Evolutionary conservation across 139 green algal species (phyloP), one percentile per base, ranked within the genome.

Genomic region (Picochlorum sp.): DNA sequence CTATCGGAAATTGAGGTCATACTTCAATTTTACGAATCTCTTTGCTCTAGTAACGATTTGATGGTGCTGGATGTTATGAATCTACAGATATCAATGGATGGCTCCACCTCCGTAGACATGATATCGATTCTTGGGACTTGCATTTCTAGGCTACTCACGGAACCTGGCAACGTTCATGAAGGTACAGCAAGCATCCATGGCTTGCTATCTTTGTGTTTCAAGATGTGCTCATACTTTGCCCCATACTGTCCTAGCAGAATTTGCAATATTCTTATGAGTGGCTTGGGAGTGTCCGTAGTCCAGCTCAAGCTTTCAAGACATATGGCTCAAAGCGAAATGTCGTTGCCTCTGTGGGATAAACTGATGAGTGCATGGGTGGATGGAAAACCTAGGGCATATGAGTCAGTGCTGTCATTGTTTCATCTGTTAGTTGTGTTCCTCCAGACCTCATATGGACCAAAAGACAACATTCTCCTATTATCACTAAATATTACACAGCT

Each of bases 221-320:
- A 54, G 47, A 20, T 54, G n/a, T 54, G 47, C 47, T 54, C 47
- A 26, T 54, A 54, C 47, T 54, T 54, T 54, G 47, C 47, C n/a
- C 47, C 47, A 24, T 54, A 54, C n/a, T 54, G n/a, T 54, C 47
- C 47, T 13, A 54, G 6, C 16, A 54, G n/a, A 54, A 13, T 54
- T 26, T 13, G 16, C 2, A 20, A 54, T 26, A 21, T 20, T 54
- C 47, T 54, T 13, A 26, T 54, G 47, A 54, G n/a, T 54, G 47
- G 18, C n/a, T 23, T 54, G 16, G 47, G 47, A 20, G n/a, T 54
- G 6, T 54, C 47, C 5, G 7, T 26, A 20, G n/a, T 21, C n/a
- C 47, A 54, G 18, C 47, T 54, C 15, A 26, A 20, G n/a, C 16
- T 26, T 20, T 54, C 47, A 2, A 18, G n/a, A 8, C 16, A 54